Percentiles rank a stretch among this genome's conserved stretches.
Evolutionary conservation across 169 alveolate genomes (phyloP).

Genomic region (Plasmodium berghei): DNA sequence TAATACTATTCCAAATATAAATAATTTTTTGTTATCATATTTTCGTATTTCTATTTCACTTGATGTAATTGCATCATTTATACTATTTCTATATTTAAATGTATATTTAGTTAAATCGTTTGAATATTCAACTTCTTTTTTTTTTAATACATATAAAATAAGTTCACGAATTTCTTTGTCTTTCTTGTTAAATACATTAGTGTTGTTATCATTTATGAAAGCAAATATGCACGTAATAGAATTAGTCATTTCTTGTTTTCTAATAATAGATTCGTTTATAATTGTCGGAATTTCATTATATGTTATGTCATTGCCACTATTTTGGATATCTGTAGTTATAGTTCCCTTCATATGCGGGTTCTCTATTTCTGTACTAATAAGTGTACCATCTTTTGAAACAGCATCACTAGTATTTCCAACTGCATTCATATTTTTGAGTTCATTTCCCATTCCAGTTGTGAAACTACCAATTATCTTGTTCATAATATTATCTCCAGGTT

Average conservation of each 20-base stretch:
- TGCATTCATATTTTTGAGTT: neutral
- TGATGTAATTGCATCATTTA: constrained; percentile 60
- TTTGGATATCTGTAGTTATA: neutral
- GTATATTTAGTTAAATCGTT: constrained; percentile 11
- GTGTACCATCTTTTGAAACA: neutral
- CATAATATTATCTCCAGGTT: neutral
- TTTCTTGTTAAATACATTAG: constrained; percentile 16
- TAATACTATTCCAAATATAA: constrained; percentile 45
- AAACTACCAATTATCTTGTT: neutral
- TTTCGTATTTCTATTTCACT: constrained; percentile 61
- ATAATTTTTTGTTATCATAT: constrained; percentile 16
- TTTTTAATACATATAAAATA: constrained; percentile 33
- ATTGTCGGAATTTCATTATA: neutral
- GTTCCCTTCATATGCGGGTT: constrained; percentile 8
- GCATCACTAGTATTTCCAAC: constrained; percentile 6
- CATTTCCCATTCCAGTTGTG: neutral
- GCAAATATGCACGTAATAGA: constrained; percentile 27
- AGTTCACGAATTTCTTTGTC: constrained; percentile 69
- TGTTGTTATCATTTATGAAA: constrained; percentile 13
- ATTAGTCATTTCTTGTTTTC: neutral
- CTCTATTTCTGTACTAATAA: constrained; percentile 1
- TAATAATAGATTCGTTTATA: neutral
- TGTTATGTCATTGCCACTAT: neutral
- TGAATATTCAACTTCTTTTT: constrained; percentile 17
- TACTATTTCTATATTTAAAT: constrained; percentile 59